Percentiles rank a stretch among this genome's conserved stretches.
Evolutionary conservation across 371 early-diverging fungal genomes (phyloP).

Genomic region (Mortierella sp.): DNA sequence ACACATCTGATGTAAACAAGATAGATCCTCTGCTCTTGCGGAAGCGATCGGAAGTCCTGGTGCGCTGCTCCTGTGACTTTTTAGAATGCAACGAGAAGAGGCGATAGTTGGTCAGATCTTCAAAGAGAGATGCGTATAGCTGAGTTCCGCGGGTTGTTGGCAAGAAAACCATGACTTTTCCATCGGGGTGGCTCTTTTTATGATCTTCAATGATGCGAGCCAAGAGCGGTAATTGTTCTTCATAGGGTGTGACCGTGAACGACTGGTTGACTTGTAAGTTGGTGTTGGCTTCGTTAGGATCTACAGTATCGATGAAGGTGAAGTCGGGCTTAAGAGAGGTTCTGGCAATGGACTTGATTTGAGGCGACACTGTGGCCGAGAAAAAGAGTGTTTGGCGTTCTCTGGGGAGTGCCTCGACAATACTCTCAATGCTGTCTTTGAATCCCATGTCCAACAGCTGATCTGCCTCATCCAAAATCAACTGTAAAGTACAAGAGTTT

Average conservation of each 20-base stretch:
- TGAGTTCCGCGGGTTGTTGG: conserved; percentile 86
- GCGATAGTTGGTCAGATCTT: conserved; percentile 58
- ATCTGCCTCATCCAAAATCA: conserved; percentile 99
- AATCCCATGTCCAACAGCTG: conserved; percentile 99
- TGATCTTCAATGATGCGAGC: conserved; percentile 73
- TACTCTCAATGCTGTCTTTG: conserved; percentile 89
- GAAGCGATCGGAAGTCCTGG: conserved; percentile 81
- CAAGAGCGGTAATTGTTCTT: conserved; percentile 73
- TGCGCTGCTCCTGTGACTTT: conserved; percentile 80
- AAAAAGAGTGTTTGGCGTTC: conserved; percentile 97
- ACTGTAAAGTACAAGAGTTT: conserved; percentile 49
- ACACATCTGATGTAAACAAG: conserved; percentile 98
- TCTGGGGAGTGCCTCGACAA: conserved; percentile 81
- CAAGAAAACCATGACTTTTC: conserved; percentile 94
- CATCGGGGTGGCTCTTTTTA: conserved; percentile 57
- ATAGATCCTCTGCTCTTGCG: conserved; percentile 73
- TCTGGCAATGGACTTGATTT: conserved; percentile 85
- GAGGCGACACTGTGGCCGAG: conserved; percentile 95
- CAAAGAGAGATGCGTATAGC: conserved; percentile 77
- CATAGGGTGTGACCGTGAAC: conserved; percentile 73
- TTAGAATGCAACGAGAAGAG: conserved; percentile 88
- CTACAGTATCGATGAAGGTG: conserved; percentile 88
- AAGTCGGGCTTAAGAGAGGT: conserved; percentile 75
- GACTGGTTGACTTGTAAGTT: conserved; percentile 84
- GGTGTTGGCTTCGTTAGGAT: conserved; percentile 84